Evolutionary conservation across 176 grass and related monocot species (phyloP).

Genomic region (Oryza officinalis): DNA sequence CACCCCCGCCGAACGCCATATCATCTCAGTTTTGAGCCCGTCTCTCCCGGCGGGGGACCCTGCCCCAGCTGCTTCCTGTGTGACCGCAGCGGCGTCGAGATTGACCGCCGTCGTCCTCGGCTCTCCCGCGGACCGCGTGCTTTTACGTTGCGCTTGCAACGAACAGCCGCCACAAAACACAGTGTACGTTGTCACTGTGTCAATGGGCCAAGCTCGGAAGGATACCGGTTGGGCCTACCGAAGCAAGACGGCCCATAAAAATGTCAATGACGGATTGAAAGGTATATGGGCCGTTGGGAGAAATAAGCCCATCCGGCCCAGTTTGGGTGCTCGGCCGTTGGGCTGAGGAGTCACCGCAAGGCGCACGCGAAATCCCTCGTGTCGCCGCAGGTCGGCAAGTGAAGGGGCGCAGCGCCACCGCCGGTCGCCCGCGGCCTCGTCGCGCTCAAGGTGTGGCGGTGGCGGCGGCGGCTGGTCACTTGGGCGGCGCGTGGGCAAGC

Average conservation of each 20-base stretch:
- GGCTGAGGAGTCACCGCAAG: not conserved
- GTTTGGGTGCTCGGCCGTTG: too few relatives aligned
- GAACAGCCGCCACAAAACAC: too few relatives aligned
- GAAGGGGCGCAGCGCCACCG: slow-evolving; percentile 11
- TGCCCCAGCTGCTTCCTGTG: too few relatives aligned
- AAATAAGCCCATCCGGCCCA: too few relatives aligned
- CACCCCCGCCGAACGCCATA: not conserved
- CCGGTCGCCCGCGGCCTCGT: not conserved
- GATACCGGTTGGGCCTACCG: too few relatives aligned
- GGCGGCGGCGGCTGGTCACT: not conserved
- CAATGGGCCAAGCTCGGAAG: too few relatives aligned
- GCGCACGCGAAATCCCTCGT: not conserved
- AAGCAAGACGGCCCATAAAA: not conserved
- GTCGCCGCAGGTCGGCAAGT: not conserved
- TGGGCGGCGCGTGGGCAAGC: slow-evolving; percentile 11
- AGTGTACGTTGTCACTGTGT: too few relatives aligned
- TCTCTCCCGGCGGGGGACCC: not conserved
- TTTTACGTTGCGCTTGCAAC: too few relatives aligned
- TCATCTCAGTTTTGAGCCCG: not conserved
- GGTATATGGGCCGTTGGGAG: too few relatives aligned
- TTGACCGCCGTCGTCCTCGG: not conserved
- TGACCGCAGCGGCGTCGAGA: not conserved
- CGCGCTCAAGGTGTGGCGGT: not conserved
- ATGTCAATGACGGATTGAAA: too few relatives aligned
- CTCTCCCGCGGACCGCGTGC: not conserved